A percentile compares a stretch with the other conserved stretches of the same genome.
phyloP scores from a whole-genome alignment of 2,329 filamentous ascomycete genomes.

The Cadophora sp. region DNA sequence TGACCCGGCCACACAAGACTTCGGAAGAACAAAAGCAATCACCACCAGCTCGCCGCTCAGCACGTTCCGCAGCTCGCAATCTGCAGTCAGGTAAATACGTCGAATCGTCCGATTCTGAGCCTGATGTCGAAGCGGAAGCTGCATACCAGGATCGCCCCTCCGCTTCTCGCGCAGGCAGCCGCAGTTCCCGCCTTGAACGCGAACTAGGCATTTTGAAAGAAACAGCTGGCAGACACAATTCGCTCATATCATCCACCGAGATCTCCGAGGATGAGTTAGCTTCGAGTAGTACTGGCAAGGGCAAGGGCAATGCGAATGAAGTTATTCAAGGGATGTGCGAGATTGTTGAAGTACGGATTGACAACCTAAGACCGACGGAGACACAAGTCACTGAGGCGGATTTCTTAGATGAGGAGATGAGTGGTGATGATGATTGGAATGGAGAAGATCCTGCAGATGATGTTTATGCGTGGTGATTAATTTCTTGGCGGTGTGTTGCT shows the following conservation, averaged over 20 bases:
- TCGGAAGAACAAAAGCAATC: background rate
- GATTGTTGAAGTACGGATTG: slow-evolving; percentile 73
- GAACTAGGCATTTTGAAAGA: slow-evolving; percentile 40
- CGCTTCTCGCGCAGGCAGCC: slow-evolving; percentile 17
- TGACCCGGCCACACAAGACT: background rate
- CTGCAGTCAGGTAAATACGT: slow-evolving; percentile 36
- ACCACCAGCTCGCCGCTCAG: slow-evolving; percentile 31
- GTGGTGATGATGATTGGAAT: slow-evolving; percentile 61
- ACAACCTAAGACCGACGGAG: slow-evolving; percentile 77
- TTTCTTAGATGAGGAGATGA: slow-evolving; percentile 66
- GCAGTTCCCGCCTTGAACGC: slow-evolving; percentile 30
- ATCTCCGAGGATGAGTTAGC: slow-evolving; percentile 30
- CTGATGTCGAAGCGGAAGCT: slow-evolving; percentile 26
- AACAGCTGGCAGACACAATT: slow-evolving; percentile 40
- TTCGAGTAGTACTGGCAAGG: slow-evolving; percentile 21
- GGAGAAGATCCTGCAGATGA: slow-evolving; percentile 41
- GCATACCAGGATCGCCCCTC: slow-evolving; percentile 9
- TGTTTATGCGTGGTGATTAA: slow-evolving; percentile 37
- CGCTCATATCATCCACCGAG: slow-evolving; percentile 23
- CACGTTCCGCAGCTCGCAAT: slow-evolving; percentile 31
- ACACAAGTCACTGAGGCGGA: slow-evolving; percentile 73
- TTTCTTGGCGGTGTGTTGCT: background rate
- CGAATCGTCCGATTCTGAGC: slow-evolving; percentile 39
- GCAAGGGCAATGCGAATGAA: slow-evolving; percentile 47
- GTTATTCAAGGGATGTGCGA: slow-evolving; percentile 73